Conservation (phyloP, 371 early-diverging fungal species). For the Saksenaea vasiformis region DNA sequence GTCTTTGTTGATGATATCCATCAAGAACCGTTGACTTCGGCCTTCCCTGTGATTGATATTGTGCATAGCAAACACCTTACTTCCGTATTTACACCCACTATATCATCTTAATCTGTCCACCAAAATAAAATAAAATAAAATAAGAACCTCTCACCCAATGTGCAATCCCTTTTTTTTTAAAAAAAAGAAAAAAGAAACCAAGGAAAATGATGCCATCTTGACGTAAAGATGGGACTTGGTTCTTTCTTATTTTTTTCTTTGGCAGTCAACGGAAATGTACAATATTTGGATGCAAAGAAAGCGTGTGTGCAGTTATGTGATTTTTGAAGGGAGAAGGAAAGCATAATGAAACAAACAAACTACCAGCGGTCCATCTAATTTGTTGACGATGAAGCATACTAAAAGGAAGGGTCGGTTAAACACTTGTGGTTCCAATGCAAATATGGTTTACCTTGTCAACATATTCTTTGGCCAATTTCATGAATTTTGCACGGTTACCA, state of each 20-base stretch:
- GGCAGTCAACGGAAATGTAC: too few species aligned
- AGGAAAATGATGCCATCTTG: too few species aligned
- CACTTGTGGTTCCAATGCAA: neutral
- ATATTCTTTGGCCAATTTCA: slow-evolving; percentile 80
- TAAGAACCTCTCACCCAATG: too few species aligned
- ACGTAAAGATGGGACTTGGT: too few species aligned
- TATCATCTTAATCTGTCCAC: neutral
- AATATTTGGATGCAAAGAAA: too few species aligned
- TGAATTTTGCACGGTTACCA: slow-evolving; percentile 72
- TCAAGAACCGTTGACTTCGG: neutral
- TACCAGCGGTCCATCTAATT: neutral
- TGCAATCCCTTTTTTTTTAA: too few species aligned
- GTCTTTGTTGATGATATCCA: slow-evolving; percentile 25
- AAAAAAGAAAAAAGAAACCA: too few species aligned
- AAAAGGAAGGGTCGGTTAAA: neutral
- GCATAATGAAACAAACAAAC: too few species aligned
- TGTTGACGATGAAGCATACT: neutral
- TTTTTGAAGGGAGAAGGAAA: neutral
- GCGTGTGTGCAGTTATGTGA: neutral
- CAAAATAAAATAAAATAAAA: neutral
- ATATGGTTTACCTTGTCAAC: slow-evolving; percentile 66
- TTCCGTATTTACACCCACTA: neutral
- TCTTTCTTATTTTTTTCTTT: too few species aligned
- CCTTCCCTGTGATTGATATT: neutral
- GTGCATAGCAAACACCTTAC: neutral